Base-by-base conservation (phyloP, 805 yeast species). In the Saccharomycopsis fermentans region DNA sequence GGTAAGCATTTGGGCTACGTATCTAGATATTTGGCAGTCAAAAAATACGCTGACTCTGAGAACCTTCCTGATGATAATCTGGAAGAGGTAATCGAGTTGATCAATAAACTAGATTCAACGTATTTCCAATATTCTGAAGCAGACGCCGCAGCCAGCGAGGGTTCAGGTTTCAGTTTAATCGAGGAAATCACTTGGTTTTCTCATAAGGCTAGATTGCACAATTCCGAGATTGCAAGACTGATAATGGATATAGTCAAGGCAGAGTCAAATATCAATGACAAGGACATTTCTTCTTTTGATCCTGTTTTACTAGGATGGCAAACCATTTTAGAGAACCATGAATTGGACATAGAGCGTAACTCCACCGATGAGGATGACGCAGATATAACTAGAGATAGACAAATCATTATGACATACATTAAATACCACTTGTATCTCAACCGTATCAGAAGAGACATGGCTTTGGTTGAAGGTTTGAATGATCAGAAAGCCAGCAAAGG, bases 371-470 rank as follows among this genome's bases (percentile, higher is more conserved):
- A 73, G 16, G 79, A 77, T 54, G 74, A 70, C 43, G 80, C 77
- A 52, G 82, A 80, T 55, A 81, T 77, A 57, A 80, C 80, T 54
- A 90, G 89, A 69, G 81, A 84, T 63, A 79, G 84, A 61, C 88
- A 90, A 66, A 83, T 92, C 63, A 71, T 90, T 50, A 73, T 82
- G 58, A 87, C 97, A 0, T 92, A 79, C 70, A 80, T 90, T 65
- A 82, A 81, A 65, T 92, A 86, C 73, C 80, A 82, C 65, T 73
- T 81, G 62, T 71, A 86, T 52, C 73, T 86, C 59, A 78, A 86
- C 36, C 81, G 88, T 62, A 78, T 90, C 55, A 80, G 82, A 68
- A 83, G 98, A 72, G 97, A 90, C 65, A 69, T 76, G 60, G 65
- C 77, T 24, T 70, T 86, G 47, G 73, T 81, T 52, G 70, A 68